Evolutionary conservation across 306 rosid genomes (phyloP).

Genomic region (Lagenaria siceraria): DNA sequence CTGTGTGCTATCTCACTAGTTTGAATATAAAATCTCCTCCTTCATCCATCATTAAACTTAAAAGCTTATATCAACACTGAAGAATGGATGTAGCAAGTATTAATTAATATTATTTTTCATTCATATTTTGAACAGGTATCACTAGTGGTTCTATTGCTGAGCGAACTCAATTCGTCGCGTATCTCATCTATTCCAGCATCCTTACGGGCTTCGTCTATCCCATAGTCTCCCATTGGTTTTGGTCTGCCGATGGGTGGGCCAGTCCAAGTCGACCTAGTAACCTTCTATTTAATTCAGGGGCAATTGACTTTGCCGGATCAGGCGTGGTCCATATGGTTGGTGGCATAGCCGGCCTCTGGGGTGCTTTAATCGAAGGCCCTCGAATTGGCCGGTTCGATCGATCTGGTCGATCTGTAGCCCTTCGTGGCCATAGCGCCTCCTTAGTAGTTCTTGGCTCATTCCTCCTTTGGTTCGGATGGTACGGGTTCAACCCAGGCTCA

Average conservation of each 20-base stretch:
- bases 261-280: conserved; percentile 16
- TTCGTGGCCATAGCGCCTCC: conserved; percentile 59
- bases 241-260: conserved; percentile 43
- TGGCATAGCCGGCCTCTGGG: conserved; percentile 15
- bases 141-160: conserved; percentile 76
- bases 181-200: conserved; percentile 56
- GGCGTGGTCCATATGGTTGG: conserved; percentile 10
- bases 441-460: conserved; percentile 59
- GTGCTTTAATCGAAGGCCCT: conserved; percentile 66
- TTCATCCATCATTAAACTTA: no score
- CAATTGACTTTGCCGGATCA: conserved; percentile 55
- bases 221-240: conserved; percentile 13
- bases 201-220: conserved; percentile 67
- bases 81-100: no score
- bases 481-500: conserved; percentile 61
- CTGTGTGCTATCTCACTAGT: no score
- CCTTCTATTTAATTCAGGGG: conserved; percentile 37
- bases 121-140: conserved; percentile 6
- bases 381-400: conserved; percentile 56
- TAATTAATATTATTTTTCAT: no score
- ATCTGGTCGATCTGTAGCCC: conserved; percentile 39
- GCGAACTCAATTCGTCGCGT: conserved; percentile 65
- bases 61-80: no score
- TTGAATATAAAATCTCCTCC: no score
- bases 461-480: conserved; percentile 14